These are phyloP conservation scores for Thozetella sp. DNA, from an alignment of 495 filamentous ascomycete species.

Conservation along the genomic window DNA sequence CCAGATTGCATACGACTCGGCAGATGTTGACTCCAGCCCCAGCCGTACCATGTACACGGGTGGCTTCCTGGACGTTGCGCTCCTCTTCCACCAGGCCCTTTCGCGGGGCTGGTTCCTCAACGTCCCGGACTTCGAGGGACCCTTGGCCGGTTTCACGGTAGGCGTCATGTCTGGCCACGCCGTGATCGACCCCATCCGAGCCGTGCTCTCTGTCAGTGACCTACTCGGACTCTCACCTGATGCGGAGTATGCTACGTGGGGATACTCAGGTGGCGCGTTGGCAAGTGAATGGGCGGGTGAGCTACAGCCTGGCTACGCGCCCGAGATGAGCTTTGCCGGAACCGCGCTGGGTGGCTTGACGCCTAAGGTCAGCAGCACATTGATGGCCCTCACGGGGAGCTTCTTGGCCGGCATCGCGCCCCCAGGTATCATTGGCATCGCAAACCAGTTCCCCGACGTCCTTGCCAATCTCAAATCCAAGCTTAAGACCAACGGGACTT, in stretches of 20 bases:
- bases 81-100: neutral
- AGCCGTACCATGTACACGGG: neutral
- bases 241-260: conserved; percentile 40
- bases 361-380: conserved; percentile 22
- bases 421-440: conserved; percentile 8
- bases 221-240: conserved; percentile 4
- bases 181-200: conserved; percentile 44
- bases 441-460: conserved; percentile 13
- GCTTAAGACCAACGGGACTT: conserved; percentile 16
- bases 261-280: conserved; percentile 55
- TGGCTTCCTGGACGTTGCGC: neutral
- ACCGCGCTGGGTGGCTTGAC: conserved; percentile 49
- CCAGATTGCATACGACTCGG: conserved; percentile 41
- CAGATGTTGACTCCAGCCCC: conserved; percentile 26
- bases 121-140: conserved; percentile 46
- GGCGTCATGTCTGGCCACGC: conserved; percentile 40
- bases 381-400: conserved; percentile 7
- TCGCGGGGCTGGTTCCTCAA: conserved; percentile 31
- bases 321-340: conserved; percentile 50
- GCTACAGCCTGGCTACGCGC: conserved; percentile 50
- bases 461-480: conserved; percentile 4
- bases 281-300: conserved; percentile 54
- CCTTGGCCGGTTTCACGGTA: conserved; percentile 32
- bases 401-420: conserved; percentile 9
- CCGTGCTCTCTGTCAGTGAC: conserved; percentile 22